Conservation (phyloP, 1,284 basidiomycete genomes). For the Sporisorium graminicola region DNA sequence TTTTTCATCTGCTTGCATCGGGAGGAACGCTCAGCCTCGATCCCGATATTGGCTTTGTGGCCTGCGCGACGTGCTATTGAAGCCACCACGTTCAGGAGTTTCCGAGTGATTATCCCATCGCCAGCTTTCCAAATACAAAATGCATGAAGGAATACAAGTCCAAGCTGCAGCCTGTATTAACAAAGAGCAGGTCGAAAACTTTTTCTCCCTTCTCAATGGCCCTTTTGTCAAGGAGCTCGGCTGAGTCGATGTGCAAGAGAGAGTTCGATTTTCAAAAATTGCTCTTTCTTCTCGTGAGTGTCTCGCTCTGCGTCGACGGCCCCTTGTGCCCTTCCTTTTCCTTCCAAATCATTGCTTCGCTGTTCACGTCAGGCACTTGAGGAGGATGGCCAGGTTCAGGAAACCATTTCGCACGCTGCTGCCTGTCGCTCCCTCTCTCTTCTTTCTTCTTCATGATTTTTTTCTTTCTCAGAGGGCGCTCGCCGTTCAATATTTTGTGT, state of each 20-base stretch:
- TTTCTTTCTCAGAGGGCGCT: background rate
- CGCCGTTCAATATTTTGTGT: constrained; percentile 6
- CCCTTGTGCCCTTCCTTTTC: constrained; percentile 5
- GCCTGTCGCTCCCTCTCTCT: constrained; percentile 1
- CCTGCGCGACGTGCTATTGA: background rate
- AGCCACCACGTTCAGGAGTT: too few relatives aligned
- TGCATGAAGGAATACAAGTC: background rate
- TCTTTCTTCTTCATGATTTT: constrained; percentile 6
- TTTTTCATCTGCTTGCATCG: background rate
- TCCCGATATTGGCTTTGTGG: background rate
- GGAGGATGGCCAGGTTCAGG: background rate
- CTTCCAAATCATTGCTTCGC: constrained; percentile 3
- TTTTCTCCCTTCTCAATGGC: constrained; percentile 13
- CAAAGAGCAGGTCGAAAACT: constrained; percentile 23
- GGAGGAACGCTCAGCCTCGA: background rate
- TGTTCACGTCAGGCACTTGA: background rate
- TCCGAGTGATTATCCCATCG: too few relatives aligned
- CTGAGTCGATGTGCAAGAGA: constrained; percentile 9
- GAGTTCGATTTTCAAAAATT: constrained; percentile 7
- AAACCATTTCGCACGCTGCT: background rate
- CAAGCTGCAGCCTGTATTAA: background rate
- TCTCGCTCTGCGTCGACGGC: background rate
- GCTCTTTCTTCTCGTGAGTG: constrained; percentile 1
- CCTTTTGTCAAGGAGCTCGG: constrained; percentile 1
- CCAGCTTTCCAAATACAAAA: too few relatives aligned